Base-by-base conservation (phyloP, 768 basidiomycete species). In the Mrakia hoshinonis region DNA sequence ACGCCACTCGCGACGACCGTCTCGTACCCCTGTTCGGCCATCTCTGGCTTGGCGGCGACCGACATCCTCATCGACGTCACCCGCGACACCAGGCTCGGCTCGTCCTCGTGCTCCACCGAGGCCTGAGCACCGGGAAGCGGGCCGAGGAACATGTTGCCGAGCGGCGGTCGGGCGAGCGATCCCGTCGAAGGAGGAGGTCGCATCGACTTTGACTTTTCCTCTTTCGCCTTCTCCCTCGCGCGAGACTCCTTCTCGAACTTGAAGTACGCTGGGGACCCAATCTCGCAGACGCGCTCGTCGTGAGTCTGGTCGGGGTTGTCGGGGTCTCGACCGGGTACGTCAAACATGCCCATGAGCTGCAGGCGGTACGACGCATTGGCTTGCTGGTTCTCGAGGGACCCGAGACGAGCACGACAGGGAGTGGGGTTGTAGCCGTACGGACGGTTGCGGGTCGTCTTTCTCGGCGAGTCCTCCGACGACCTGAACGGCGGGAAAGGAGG, bases 121-220 rank as follows among this genome's bases (percentile, higher is more conserved):
- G 34, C 58, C 58, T 61, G 58, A n/a, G 38, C 24, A 12, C 7
- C 26, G 4, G 54, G 43, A 2, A 68, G 29, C 7, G 67, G 67
- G 6, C 67, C 67, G 31, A 68, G 67, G 43, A 68, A 68, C 20
- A 68, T 11, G 67, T 68, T 68, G n/a, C 54, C 67, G n/a, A 68
- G 55, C 18, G 67, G 39, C 39, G 67, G 39, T 46, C 67, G 67
- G 26, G 39, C 43, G 38, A 46, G n/a, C 1, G 67, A 29, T 20
- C 67, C 67, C 15, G 52, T 38, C 20, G 67, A 68, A 9, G 38
- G 31, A 29, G 43, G 38, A 5, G 67, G 38, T 55, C 67, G 52
- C 6, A 22, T 36, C 15, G 43, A 39, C 3, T 54, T 29, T 3
- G 38, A 31, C 15, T 52, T n/a, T n/a, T n/a, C n/a, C n/a, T n/a